Percentiles rank a stretch among this genome's conserved stretches.
Conservation (phyloP, 768 basidiomycete genomes). For the Tylopilus cervinicoccineus region DNA sequence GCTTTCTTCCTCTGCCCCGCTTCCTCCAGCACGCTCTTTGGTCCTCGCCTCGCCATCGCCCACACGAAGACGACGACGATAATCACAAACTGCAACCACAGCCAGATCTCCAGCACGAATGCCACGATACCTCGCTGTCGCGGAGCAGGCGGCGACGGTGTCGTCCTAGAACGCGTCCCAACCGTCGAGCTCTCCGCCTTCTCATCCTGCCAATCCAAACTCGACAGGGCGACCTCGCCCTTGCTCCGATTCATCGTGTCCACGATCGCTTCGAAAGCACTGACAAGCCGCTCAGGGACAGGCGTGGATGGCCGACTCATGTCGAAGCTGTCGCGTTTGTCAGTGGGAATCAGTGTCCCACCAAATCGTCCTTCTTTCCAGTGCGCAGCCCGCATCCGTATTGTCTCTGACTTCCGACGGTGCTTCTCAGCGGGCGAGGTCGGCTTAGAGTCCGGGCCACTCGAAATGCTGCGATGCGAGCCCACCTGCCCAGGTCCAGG, state of each 20-base stretch:
- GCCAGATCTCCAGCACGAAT: slow-evolving; percentile 70
- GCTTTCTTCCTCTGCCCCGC: slow-evolving; percentile 30
- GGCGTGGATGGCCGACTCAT: slow-evolving; percentile 29
- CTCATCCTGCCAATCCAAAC: slow-evolving; percentile 9
- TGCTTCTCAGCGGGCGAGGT: slow-evolving; percentile 24
- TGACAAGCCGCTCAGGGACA: slow-evolving; percentile 39
- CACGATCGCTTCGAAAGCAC: slow-evolving; percentile 44
- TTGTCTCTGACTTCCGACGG: slow-evolving; percentile 43
- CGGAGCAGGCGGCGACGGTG: slow-evolving; percentile 15
- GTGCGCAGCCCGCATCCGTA: slow-evolving; percentile 53
- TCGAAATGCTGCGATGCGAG: background rate
- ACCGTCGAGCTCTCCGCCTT: background rate
- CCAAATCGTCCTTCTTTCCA: slow-evolving; percentile 58
- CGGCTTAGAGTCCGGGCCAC: slow-evolving; percentile 28
- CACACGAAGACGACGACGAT: slow-evolving; percentile 75
- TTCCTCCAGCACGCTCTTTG: slow-evolving; percentile 60
- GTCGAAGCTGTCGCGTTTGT: slow-evolving; percentile 12
- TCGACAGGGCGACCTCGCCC: slow-evolving; percentile 3
- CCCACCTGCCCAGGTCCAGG: slow-evolving; percentile 12
- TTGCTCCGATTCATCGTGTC: slow-evolving; percentile 34
- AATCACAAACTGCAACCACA: slow-evolving; percentile 78
- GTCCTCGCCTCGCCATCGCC: slow-evolving; percentile 76
- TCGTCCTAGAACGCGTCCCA: slow-evolving; percentile 3
- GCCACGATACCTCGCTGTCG: slow-evolving; percentile 34
- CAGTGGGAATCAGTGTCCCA: slow-evolving; percentile 28